Evolutionary conservation across 495 filamentous ascomycete species (phyloP), one percentile per base, ranked within the genome.

Genomic region (Hypoxylon cercidicola): DNA sequence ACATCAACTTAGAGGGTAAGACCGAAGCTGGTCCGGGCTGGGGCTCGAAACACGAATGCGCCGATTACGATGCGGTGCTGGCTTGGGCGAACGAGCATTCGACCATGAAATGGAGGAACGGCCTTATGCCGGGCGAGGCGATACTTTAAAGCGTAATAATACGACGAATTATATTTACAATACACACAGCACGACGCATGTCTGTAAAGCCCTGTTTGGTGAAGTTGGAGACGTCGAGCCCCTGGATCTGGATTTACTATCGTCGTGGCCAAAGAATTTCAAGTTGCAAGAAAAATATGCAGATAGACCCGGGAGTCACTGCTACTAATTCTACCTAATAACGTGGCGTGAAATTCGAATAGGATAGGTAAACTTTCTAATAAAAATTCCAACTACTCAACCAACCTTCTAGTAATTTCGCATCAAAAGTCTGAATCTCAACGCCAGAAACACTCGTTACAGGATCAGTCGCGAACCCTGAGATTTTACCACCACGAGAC

Each of bases 1-100:
- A 82, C 61, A 79, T 75, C 7, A 82, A 75, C 28, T 60, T 83
- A 8, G 81, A 83, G 72, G 79, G 81, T 9, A 70, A 79, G 43
- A 76, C 76, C 3, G 77, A 77, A 4, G 69, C 65, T 0, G 77
- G 77, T 10, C 77, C 77, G 9, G 77, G 77, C 1, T 79, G 78
- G 74, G 78, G 78, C n/a, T 78, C 77, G 1, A 60, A 60, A 6
- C 78, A 81, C 35, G 58, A 71, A 39, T 81, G 78, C 37, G 62
- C 46, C 0, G 77, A 79, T 46, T 81, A 79, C 54, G 77, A 80
- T 34, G 73, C 61, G 10, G 37, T 81, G 57, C 60, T 76, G 28
- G 52, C 50, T 3, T 81, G 78, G 78, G 75, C 77, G 9, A 79
- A 81, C 34, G 60, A 74, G 57, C 69, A 74, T 39, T 60, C 61